Evolutionary conservation across 1,284 basidiomycete species (phyloP).

Genomic region (Phellopilus nigrolimitatus): DNA sequence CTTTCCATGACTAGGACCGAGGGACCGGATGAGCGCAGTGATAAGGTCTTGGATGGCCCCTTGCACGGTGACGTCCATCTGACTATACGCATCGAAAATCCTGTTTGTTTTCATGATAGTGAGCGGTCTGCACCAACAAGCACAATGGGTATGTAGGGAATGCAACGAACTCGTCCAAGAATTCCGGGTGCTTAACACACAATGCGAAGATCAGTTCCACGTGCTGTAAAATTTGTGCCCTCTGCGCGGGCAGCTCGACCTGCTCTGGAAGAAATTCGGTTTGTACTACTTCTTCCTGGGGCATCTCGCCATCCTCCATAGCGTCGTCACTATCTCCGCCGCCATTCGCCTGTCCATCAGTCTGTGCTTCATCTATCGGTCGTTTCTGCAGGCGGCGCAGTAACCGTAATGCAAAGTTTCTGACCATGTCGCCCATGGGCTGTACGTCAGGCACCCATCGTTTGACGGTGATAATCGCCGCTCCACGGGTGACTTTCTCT

Average conservation of each 20-base stretch:
- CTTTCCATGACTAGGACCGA: slow-evolving; percentile 84
- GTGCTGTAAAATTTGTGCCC: slow-evolving; percentile 81
- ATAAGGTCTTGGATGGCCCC: slow-evolving; percentile 84
- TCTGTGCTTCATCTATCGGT: neutral
- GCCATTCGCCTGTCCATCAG: slow-evolving; percentile 28
- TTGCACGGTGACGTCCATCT: slow-evolving; percentile 81
- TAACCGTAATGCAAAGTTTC: slow-evolving; percentile 70
- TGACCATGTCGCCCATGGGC: slow-evolving; percentile 74
- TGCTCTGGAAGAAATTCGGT: slow-evolving; percentile 75
- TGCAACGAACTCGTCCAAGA: slow-evolving; percentile 77
- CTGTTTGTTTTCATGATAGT: slow-evolving; percentile 42
- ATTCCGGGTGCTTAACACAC: slow-evolving; percentile 82
- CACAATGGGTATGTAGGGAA: neutral
- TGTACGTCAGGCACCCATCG: slow-evolving; percentile 84
- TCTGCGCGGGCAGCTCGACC: slow-evolving; percentile 69
- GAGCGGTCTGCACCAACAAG: slow-evolving; percentile 3
- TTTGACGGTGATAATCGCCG: slow-evolving; percentile 91
- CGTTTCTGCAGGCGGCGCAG: slow-evolving; percentile 45
- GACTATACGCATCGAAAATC: slow-evolving; percentile 83
- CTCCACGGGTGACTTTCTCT: slow-evolving; percentile 81
- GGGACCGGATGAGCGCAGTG: slow-evolving; percentile 82
- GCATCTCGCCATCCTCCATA: slow-evolving; percentile 69
- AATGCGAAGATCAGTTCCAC: slow-evolving; percentile 88
- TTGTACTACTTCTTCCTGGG: slow-evolving; percentile 65
- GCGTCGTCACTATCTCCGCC: slow-evolving; percentile 41